Evolutionary conservation across 192 early-diverging fungal genomes (phyloP).

Genomic region (Rhizoclosmatium globosum): DNA sequence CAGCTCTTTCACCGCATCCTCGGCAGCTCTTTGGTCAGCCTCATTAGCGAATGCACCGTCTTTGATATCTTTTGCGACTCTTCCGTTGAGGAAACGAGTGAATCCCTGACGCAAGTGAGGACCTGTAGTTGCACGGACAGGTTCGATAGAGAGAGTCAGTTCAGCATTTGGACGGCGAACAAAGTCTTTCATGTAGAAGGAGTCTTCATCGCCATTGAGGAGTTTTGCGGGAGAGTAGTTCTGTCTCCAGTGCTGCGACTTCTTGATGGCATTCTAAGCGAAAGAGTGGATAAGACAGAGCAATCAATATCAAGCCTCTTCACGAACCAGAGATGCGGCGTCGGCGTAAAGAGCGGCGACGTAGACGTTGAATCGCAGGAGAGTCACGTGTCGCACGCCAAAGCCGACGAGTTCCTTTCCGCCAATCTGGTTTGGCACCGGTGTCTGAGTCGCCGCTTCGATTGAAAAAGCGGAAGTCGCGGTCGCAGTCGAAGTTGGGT

Average conservation of each 20-base stretch:
- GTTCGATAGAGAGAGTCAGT: constrained; percentile 31
- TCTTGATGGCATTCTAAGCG: not conserved
- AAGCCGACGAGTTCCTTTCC: constrained; percentile 49
- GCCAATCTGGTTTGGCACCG: no score
- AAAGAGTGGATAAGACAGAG: not conserved
- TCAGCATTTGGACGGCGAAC: constrained; percentile 21
- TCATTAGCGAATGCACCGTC: constrained; percentile 11
- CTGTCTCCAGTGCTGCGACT: constrained; percentile 16
- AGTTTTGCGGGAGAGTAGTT: constrained; percentile 6
- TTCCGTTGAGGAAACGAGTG: constrained; percentile 46
- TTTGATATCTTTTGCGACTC: constrained; percentile 31
- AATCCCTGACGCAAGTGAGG: constrained; percentile 58
- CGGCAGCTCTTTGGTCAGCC: constrained; percentile 17
- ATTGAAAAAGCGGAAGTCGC: not conserved
- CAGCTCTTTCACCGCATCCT: constrained; percentile 38
- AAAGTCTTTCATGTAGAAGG: constrained; percentile 32
- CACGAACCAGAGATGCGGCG: not conserved
- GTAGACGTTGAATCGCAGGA: constrained; percentile 49
- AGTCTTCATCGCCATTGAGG: constrained; percentile 15
- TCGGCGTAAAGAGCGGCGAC: constrained; percentile 45
- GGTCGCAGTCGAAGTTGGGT: not conserved
- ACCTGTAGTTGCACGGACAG: constrained; percentile 53
- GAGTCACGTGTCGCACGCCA: constrained; percentile 52
- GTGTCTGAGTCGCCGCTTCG: no score
- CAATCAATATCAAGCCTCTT: not conserved